Base-by-base conservation (phyloP, 495 filamentous ascomycete species). In the Aspergillus indologenus region DNA sequence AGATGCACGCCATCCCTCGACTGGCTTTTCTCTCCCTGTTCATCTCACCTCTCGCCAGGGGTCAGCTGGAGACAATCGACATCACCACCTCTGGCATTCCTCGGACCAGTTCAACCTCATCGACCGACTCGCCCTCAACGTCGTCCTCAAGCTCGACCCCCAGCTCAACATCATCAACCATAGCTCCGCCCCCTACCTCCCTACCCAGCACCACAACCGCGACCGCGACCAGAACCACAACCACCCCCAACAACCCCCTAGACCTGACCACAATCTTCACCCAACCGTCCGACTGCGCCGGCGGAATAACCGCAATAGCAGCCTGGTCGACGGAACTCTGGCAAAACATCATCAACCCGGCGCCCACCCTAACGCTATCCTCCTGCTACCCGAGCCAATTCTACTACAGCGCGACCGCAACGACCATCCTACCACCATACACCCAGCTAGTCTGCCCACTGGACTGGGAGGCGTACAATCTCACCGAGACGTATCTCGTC, bases 11-110 rank as follows among this genome's bases (percentile, higher is more conserved):
- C 14, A 20, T 46, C 17, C 21, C 45, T 19, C 45, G 45, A 19
- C 45, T 46, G 18, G 12, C 18, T 18, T 46, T 46, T 17, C 45
- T 46, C 21, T 17, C 45, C 2, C 11, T 46, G 15, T 17, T 7
- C 18, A 19, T 20, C 18, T 18, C 21, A 20, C 45, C 45, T 20
- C 45, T 46, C 17, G 45, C 45, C 45, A 19, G 18, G 4, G 45
- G 45, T 46, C 45, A 46, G 45, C 45, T 46, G 15, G 45, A 46
- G 45, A 46, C 45, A 17, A 46, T 46, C 9, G 45, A 20, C 45
- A 20, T 46, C n/a, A 19, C 18, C 2, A 46, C 45, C 45, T 46
- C 45, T 4, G 45, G 45, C 1, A 20, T 46, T n/a, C 18, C 45
- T 20, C 45, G n/a, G 45, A 46, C 45, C 21, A 46, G 45, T 46